Percentiles rank a stretch among this genome's conserved stretches.
These are phyloP conservation scores for Chlorella variabilis DNA, from an alignment of 163 green algal species.

Conservation along the genomic window DNA sequence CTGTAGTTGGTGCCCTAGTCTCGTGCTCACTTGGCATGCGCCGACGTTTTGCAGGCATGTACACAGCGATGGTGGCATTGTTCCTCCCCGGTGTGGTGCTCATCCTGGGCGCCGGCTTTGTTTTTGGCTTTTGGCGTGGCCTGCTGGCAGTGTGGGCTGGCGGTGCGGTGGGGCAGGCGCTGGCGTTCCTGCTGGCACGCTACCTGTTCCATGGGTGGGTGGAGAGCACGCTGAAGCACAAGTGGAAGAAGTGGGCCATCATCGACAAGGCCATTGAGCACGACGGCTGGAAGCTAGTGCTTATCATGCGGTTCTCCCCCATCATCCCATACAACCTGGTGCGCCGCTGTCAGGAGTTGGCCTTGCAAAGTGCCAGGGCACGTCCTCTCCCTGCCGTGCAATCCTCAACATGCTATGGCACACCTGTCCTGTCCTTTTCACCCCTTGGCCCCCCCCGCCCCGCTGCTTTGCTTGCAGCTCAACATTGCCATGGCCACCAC, in stretches of 20 bases:
- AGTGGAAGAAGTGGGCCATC: constrained; percentile 66
- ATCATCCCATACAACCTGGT: constrained; percentile 53
- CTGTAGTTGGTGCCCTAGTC: background rate
- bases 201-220: constrained; percentile 75
- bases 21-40: too few species aligned
- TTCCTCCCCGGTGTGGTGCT: constrained; percentile 58
- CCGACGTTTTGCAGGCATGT: constrained; percentile 32
- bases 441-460: constrained; percentile 38
- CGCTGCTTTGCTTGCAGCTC: constrained; percentile 44
- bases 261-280: constrained; percentile 55
- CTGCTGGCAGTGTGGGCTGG: constrained; percentile 74
- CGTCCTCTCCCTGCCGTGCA: too few species aligned
- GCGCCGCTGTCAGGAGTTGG: background rate
- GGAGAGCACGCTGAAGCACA: constrained; percentile 50
- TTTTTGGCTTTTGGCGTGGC: constrained; percentile 77
- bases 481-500: constrained; percentile 87
- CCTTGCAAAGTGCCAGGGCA: background rate
- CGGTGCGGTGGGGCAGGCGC: constrained; percentile 72
- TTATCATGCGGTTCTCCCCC: constrained; percentile 75
- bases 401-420: too few species aligned
- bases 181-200: constrained; percentile 81
- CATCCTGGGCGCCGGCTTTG: constrained; percentile 63
- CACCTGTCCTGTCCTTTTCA: constrained; percentile 67
- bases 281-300: constrained; percentile 84
- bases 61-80: constrained; percentile 52